phyloP scores from a whole-genome alignment of 768 basidiomycete species.

The Sarcodon sp. region DNA sequence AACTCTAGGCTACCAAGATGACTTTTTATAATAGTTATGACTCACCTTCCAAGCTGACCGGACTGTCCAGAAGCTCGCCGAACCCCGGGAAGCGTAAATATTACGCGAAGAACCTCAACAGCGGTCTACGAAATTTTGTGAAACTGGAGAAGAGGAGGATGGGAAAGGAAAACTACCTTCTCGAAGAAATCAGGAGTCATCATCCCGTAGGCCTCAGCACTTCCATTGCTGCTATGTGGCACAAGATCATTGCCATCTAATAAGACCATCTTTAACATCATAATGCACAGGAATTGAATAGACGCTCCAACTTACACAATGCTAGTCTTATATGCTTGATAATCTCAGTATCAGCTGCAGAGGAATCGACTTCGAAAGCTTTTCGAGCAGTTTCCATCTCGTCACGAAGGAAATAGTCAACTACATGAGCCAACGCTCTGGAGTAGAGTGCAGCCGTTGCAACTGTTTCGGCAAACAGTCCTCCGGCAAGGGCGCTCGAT shows the following conservation, averaged over 20 bases:
- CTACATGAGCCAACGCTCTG: slow-evolving; percentile 8
- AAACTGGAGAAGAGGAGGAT: too few species aligned
- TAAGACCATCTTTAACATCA: slow-evolving; percentile 1
- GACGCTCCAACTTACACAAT: slow-evolving; percentile 4
- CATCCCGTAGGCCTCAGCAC: not conserved
- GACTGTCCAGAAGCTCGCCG: slow-evolving; percentile 3
- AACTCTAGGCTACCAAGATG: not conserved
- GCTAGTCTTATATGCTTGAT: slow-evolving; percentile 5
- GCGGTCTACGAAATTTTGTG: not conserved
- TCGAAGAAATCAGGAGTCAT: slow-evolving; percentile 1
- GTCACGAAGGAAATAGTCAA: slow-evolving; percentile 12
- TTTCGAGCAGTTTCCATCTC: slow-evolving; percentile 5
- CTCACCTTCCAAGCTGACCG: slow-evolving; percentile 6
- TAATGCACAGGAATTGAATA: not conserved
- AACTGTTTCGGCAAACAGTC: slow-evolving; percentile 10
- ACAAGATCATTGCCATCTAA: not conserved
- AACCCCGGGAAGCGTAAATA: slow-evolving; percentile 2
- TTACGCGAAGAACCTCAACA: slow-evolving; percentile 2
- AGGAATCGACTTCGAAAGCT: not conserved
- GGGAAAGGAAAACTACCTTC: not conserved
- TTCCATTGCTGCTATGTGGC: not conserved
- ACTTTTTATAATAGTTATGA: not conserved
- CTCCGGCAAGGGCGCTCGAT: slow-evolving; percentile 8
- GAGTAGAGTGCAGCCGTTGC: slow-evolving; percentile 6
- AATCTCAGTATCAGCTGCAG: not conserved